Evolutionary conservation across 2,329 filamentous ascomycete genomes (phyloP).

Genomic region (Mycosphaerelloides madeirae): DNA sequence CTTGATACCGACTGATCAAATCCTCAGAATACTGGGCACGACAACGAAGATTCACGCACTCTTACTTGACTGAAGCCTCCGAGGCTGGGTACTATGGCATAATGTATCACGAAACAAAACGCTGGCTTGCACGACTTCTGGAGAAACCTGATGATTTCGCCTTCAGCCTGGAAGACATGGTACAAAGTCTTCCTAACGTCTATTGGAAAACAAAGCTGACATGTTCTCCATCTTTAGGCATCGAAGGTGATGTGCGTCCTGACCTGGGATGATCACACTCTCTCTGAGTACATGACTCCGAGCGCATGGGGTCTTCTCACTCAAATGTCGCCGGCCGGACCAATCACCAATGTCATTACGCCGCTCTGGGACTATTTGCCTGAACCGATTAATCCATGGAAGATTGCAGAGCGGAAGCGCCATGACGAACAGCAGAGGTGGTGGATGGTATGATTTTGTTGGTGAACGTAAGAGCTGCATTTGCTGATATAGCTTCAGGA

Average conservation of each 20-base stretch:
- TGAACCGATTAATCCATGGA: constrained; percentile 50
- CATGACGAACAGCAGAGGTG: constrained; percentile 51
- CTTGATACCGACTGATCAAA: constrained; percentile 1
- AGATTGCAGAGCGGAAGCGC: constrained; percentile 48
- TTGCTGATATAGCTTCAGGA: constrained; percentile 17
- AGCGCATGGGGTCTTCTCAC: constrained; percentile 54
- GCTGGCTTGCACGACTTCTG: constrained; percentile 48
- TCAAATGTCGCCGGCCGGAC: constrained; percentile 55
- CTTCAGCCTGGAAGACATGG: constrained; percentile 51
- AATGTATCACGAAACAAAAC: constrained; percentile 53
- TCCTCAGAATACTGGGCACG: constrained; percentile 50
- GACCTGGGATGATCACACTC: constrained; percentile 50
- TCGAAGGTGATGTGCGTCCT: constrained; percentile 54
- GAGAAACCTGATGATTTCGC: constrained; percentile 49
- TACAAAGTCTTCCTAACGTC: no score
- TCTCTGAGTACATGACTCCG: constrained; percentile 47
- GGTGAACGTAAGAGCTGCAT: no score
- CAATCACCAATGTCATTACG: constrained; percentile 54
- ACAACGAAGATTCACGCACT: constrained; percentile 50
- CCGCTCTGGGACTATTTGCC: constrained; percentile 51
- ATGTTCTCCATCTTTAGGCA: constrained; percentile 20
- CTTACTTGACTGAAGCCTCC: constrained; percentile 45
- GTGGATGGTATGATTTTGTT: constrained; percentile 39
- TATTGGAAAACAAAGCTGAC: no score
- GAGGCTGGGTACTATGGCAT: constrained; percentile 44